A percentile compares a stretch with the other conserved stretches of the same genome.
These are phyloP conservation scores for Lolium multiflorum DNA, from an alignment of 176 grass and related monocot genomes.

Conservation along the genomic window DNA sequence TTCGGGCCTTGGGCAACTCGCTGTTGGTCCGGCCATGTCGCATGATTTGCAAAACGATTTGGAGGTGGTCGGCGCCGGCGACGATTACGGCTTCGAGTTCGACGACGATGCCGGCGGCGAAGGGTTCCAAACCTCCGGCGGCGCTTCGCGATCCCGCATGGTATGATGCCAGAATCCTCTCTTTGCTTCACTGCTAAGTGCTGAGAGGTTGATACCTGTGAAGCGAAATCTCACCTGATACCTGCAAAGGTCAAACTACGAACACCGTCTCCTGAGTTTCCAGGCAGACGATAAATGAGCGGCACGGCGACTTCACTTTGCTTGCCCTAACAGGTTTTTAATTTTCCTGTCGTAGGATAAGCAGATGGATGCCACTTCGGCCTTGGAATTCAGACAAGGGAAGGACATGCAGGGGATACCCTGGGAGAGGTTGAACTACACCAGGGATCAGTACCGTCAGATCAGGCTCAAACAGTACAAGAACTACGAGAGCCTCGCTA, in stretches of 20 bases:
- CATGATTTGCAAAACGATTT: conserved; percentile 57
- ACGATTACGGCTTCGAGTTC: conserved; percentile 23
- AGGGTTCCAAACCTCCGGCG: neutral
- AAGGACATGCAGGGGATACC: conserved; percentile 73
- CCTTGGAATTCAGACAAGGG: conserved; percentile 36
- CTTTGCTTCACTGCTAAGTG: neutral
- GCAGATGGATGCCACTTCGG: conserved; percentile 40
- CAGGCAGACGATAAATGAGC: neutral
- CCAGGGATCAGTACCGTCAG: conserved; percentile 56
- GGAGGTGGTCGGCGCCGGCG: conserved; percentile 29
- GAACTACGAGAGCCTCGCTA: conserved; percentile 53
- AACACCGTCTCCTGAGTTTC: neutral
- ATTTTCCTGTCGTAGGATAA: conserved; percentile 11
- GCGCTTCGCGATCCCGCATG: neutral
- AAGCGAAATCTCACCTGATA: neutral
- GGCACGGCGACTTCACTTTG: neutral
- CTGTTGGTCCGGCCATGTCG: neutral
- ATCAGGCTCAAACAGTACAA: conserved; percentile 65
- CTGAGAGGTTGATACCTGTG: neutral
- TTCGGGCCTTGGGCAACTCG: neutral
- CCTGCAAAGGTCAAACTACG: neutral
- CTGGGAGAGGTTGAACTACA: conserved; percentile 65
- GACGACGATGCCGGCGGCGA: neutral
- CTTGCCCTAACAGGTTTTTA: neutral
- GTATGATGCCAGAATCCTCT: neutral